phyloP scores from a whole-genome alignment of 192 early-diverging fungal species.

The Pilaira anomala region DNA sequence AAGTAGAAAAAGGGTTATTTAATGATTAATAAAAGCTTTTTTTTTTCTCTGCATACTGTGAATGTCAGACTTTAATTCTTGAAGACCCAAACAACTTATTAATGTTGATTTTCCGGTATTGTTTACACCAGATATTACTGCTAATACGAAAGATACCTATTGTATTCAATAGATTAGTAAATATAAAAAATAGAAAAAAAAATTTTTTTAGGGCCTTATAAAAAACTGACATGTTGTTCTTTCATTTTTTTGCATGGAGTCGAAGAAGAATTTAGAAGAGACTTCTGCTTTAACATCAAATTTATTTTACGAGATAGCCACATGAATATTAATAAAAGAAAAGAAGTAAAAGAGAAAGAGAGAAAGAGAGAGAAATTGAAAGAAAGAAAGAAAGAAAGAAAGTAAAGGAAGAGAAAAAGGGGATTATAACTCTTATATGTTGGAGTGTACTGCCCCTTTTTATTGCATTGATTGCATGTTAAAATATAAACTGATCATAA shows the following conservation, averaged over 20 bases:
- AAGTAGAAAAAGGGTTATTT: neutral
- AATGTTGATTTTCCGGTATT: constrained; percentile 28
- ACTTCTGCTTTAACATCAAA: constrained; percentile 2
- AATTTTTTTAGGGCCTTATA: neutral
- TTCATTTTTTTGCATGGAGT: neutral
- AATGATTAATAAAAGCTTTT: neutral
- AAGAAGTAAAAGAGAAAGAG: too few species aligned
- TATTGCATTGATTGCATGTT: neutral
- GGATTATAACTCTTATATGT: neutral
- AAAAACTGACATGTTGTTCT: neutral
- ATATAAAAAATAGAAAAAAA: neutral
- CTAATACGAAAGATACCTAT: constrained; percentile 16
- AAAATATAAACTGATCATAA: neutral
- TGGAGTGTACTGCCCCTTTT: neutral
- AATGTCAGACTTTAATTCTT: neutral
- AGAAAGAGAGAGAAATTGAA: neutral
- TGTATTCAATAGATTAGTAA: neutral
- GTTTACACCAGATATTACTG: constrained; percentile 17
- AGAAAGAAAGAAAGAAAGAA: constrained; percentile 3
- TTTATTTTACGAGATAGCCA: constrained; percentile 15
- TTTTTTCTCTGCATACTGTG: neutral
- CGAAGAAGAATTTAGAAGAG: neutral
- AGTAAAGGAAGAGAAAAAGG: too few species aligned
- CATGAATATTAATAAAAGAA: too few species aligned
- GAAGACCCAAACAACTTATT: constrained; percentile 16